Evolutionary conservation across 2,329 filamentous ascomycete genomes (phyloP).

Genomic region (Nakataea oryzae): DNA sequence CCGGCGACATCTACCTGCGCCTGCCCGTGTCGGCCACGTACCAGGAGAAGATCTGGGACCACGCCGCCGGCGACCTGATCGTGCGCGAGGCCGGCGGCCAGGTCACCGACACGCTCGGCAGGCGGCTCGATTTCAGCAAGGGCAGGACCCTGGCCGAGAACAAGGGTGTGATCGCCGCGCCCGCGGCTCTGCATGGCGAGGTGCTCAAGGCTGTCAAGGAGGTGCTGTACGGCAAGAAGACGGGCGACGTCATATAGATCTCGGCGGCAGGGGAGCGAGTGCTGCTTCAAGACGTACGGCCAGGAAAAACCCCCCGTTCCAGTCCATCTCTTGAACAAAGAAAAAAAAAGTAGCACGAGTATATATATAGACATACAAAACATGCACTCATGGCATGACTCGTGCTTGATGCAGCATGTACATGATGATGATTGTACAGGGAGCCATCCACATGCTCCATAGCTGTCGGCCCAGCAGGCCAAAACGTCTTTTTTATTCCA

Average conservation of each 20-base stretch:
- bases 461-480: too few species aligned
- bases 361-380: neutral
- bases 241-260: neutral
- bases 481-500: neutral
- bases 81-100: constrained; percentile 87
- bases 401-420: neutral
- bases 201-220: constrained; percentile 76
- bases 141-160: constrained; percentile 82
- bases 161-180: constrained; percentile 88
- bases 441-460: neutral
- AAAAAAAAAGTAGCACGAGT: too few species aligned
- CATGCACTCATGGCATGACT: neutral
- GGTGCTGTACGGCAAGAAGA: constrained; percentile 41
- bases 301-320: neutral
- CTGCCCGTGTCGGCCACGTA: constrained; percentile 73
- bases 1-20: constrained; percentile 88
- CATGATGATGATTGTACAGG: neutral
- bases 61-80: constrained; percentile 89
- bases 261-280: neutral
- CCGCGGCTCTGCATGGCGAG: constrained; percentile 60
- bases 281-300: too few species aligned
- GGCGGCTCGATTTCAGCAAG: constrained; percentile 73
- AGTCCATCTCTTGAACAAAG: neutral
- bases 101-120: constrained; percentile 83
- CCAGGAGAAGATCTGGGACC: constrained; percentile 99